phyloP scores from a whole-genome alignment of 2,329 filamentous ascomycete genomes.

The Thyridium curvatum region DNA sequence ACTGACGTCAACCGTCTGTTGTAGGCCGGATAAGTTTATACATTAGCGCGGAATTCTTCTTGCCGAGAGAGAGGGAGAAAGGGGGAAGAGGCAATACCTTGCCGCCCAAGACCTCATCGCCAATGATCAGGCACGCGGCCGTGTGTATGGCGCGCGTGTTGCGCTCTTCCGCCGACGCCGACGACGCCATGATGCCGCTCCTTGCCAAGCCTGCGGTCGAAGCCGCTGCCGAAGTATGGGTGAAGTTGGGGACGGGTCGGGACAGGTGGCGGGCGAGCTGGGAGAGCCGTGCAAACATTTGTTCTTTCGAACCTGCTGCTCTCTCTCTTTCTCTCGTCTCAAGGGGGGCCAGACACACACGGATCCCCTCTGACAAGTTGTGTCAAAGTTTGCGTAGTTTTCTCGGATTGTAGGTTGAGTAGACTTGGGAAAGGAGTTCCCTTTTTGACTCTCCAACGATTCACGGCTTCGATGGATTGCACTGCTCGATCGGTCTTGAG shows the following conservation, averaged over 20 bases:
- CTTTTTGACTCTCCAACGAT: no score
- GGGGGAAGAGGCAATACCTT: constrained; percentile 54
- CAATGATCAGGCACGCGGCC: constrained; percentile 88
- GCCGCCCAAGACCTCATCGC: constrained; percentile 92
- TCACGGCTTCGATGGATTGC: no score
- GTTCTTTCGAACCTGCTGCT: not conserved
- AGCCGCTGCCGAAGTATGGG: constrained; percentile 24
- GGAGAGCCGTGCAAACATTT: constrained; percentile 72
- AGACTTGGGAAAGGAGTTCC: no score
- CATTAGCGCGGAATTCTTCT: not conserved
- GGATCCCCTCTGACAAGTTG: no score
- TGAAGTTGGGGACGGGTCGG: constrained; percentile 52
- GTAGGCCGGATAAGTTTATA: constrained; percentile 1
- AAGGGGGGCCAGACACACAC: no score
- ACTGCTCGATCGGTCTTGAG: no score
- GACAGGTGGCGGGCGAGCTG: constrained; percentile 67
- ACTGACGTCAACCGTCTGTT: constrained; percentile 25
- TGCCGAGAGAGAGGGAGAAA: not conserved
- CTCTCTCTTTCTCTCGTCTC: no score
- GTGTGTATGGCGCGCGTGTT: constrained; percentile 71
- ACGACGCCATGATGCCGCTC: constrained; percentile 35
- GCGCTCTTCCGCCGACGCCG: constrained; percentile 44
- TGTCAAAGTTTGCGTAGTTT: no score
- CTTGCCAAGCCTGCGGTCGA: constrained; percentile 1
- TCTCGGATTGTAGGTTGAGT: no score